These are phyloP conservation scores for Pezicula rhizophila DNA, from an alignment of 2,329 filamentous ascomycete species.

Conservation along the genomic window DNA sequence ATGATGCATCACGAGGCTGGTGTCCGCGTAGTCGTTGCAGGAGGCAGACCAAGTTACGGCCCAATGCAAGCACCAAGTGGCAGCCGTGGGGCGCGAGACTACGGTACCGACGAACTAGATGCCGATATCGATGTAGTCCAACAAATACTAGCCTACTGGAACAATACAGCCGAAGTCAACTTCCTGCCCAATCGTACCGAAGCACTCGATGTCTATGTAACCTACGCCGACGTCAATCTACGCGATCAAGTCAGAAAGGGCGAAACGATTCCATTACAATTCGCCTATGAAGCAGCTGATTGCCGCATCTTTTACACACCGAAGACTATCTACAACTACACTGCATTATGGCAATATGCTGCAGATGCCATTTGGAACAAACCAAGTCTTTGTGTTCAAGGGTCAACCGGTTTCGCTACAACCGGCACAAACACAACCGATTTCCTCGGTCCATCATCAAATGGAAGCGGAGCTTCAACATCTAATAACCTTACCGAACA, in stretches of 20 bases:
- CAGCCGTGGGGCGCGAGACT: slow-evolving; percentile 41
- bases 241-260: slow-evolving; percentile 31
- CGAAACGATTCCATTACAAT: slow-evolving; percentile 43
- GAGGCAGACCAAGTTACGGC: slow-evolving; percentile 40
- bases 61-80: slow-evolving; percentile 49
- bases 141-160: slow-evolving; percentile 6
- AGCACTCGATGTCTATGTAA: slow-evolving; percentile 10
- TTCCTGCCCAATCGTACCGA: slow-evolving; percentile 20
- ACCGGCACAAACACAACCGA: not conserved
- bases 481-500: too few species aligned
- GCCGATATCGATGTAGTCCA: slow-evolving; percentile 19
- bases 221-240: slow-evolving; percentile 34
- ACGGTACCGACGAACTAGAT: slow-evolving; percentile 23
- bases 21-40: slow-evolving; percentile 47
- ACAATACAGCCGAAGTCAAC: slow-evolving; percentile 5
- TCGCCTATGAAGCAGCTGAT: slow-evolving; percentile 53
- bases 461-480: not conserved
- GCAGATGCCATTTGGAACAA: slow-evolving; percentile 33
- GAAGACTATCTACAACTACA: slow-evolving; percentile 43
- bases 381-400: slow-evolving; percentile 25
- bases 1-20: slow-evolving; percentile 46
- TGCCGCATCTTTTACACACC: slow-evolving; percentile 54
- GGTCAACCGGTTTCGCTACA: slow-evolving; percentile 11
- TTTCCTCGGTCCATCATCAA: not conserved
- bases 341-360: slow-evolving; percentile 42